Evolutionary conservation across 169 alveolate species (phyloP).

Genomic region (Plasmodium inui): DNA sequence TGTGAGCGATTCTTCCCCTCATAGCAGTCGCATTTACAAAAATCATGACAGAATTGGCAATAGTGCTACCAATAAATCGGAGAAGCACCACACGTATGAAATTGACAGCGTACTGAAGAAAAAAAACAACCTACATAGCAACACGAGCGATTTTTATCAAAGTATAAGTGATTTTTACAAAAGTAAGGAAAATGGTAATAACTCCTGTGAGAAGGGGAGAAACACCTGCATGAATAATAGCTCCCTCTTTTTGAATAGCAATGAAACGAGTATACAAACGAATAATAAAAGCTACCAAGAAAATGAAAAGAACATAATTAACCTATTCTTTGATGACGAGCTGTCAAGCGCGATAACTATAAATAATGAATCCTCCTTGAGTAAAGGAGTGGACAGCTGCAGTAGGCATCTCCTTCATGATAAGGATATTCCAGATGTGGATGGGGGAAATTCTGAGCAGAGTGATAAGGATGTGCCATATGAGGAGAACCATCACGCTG

Average conservation of each 20-base stretch:
- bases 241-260: constrained; percentile 23
- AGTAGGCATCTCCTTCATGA: neutral
- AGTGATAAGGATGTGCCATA: neutral
- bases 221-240: neutral
- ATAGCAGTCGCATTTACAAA: constrained; percentile 4
- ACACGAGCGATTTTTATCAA: constrained; percentile 67
- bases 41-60: constrained; percentile 4
- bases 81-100: constrained; percentile 9
- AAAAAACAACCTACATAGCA: constrained; percentile 50
- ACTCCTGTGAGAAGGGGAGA: neutral
- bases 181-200: constrained; percentile 39
- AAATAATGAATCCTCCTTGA: constrained; percentile 26
- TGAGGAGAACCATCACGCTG: neutral
- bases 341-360: constrained; percentile 58
- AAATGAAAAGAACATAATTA: constrained; percentile 35
- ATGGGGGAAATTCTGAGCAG: neutral
- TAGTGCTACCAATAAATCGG: neutral
- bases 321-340: constrained; percentile 69
- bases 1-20: neutral
- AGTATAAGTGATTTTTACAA: constrained; percentile 62
- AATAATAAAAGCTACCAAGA: constrained; percentile 10
- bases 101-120: constrained; percentile 15
- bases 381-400: neutral
- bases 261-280: constrained; percentile 37
- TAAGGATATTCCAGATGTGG: neutral